These are phyloP conservation scores for Podospora australis DNA, from an alignment of 495 filamentous ascomycete genomes.

Conservation along the genomic window DNA sequence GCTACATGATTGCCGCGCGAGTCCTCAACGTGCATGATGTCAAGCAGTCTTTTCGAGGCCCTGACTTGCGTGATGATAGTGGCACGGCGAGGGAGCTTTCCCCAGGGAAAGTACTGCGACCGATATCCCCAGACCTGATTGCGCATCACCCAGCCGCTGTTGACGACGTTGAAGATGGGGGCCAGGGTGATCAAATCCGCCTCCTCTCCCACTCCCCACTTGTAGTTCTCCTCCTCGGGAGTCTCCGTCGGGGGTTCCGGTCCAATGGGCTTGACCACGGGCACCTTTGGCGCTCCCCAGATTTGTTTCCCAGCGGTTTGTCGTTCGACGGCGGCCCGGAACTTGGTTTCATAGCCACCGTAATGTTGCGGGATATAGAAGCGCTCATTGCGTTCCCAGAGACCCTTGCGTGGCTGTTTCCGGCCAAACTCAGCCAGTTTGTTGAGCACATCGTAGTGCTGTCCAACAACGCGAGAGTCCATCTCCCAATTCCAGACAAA, in stretches of 20 bases:
- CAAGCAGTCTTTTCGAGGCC: conserved; percentile 54
- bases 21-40: conserved; percentile 59
- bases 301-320: conserved; percentile 41
- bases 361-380: conserved; percentile 64
- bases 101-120: conserved; percentile 36
- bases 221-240: conserved; percentile 54
- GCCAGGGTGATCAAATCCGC: conserved; percentile 67
- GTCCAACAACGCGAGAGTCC: conserved; percentile 63
- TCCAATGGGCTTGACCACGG: conserved; percentile 52
- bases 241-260: conserved; percentile 48
- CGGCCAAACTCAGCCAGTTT: conserved; percentile 52
- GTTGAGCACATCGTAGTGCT: conserved; percentile 64
- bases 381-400: conserved; percentile 70
- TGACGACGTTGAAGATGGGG: conserved; percentile 61
- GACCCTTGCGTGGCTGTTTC: conserved; percentile 56
- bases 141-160: conserved; percentile 56
- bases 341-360: conserved; percentile 49
- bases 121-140: conserved; percentile 58
- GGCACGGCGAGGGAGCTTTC: conserved; percentile 55
- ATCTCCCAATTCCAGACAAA: conserved; percentile 74
- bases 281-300: conserved; percentile 55
- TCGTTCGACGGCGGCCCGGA: conserved; percentile 45
- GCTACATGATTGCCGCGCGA: conserved; percentile 54
- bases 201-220: conserved; percentile 70
- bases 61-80: conserved; percentile 62